Percentiles rank a stretch among this genome's conserved stretches.
phyloP scores from a whole-genome alignment of 495 filamentous ascomycete species.

The Aspergillus olivimuriae region DNA sequence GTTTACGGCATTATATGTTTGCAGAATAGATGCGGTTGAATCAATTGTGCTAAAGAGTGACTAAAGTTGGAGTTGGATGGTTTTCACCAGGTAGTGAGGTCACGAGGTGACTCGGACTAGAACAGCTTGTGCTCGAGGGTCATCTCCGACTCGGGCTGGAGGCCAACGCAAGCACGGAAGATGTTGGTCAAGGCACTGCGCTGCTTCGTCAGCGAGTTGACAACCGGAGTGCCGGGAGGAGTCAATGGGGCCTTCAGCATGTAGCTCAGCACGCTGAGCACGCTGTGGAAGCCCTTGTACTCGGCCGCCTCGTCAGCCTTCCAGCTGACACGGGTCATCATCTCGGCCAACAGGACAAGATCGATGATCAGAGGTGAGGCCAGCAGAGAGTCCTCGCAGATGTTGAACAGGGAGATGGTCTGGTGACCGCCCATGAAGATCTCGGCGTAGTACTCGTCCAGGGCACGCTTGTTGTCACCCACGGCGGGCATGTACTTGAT shows the following conservation, averaged over 20 bases:
- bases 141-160: conserved; percentile 99
- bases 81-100: not conserved
- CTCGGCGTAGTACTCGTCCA: conserved; percentile 98
- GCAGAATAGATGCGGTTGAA: no score
- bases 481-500: conserved; percentile 99
- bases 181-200: conserved; percentile 93
- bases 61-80: conserved; percentile 23
- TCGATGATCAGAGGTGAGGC: conserved; percentile 99
- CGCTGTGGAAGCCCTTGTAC: conserved; percentile 92
- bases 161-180: conserved; percentile 94
- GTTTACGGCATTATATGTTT: no score
- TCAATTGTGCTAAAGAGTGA: conserved; percentile 23
- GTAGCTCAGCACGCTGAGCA: conserved; percentile 96
- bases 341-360: conserved; percentile 82
- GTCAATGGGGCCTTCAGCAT: conserved; percentile 99
- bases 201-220: conserved; percentile 97
- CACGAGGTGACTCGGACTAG: conserved; percentile 21
- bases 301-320: conserved; percentile 60
- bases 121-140: conserved; percentile 99
- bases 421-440: conserved; percentile 99
- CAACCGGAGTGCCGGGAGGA: conserved; percentile 89
- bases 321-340: conserved; percentile 98
- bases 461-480: conserved; percentile 96
- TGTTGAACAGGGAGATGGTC: conserved; percentile 96
- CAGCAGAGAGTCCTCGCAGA: conserved; percentile 96